Conservation (phyloP, 2,329 filamentous ascomycete species). For the Monilinia polystroma region DNA sequence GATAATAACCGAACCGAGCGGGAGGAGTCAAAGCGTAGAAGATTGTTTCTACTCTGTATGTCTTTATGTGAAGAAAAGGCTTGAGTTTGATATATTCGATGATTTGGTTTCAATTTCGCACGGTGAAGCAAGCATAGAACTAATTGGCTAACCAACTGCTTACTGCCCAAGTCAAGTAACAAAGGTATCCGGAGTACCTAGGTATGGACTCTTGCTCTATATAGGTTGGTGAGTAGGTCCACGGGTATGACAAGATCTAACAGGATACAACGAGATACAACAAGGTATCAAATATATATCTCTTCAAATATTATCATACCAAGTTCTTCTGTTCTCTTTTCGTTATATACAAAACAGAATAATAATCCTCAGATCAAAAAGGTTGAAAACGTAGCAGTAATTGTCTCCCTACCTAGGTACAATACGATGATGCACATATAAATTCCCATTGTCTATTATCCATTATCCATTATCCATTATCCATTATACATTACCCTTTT, state of each 20-base stretch:
- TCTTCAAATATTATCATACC: not conserved
- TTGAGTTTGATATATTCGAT: constrained; percentile 3
- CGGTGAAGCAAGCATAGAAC: not conserved
- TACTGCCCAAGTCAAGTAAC: too few species aligned
- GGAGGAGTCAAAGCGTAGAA: constrained; percentile 8
- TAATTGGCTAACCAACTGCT: too few species aligned
- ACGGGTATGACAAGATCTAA: too few species aligned
- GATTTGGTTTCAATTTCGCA: constrained; percentile 19
- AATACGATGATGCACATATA: too few species aligned
- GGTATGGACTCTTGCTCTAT: not conserved
- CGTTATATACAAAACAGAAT: not conserved
- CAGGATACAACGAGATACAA: too few species aligned
- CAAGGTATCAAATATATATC: too few species aligned
- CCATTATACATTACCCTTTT: too few species aligned
- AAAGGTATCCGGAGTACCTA: not conserved
- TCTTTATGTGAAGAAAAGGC: not conserved
- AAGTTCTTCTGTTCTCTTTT: too few species aligned
- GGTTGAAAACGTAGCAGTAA: not conserved
- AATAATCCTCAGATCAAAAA: not conserved
- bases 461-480: too few species aligned
- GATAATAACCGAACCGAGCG: not conserved
- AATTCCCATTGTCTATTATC: too few species aligned
- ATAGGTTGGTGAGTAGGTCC: not conserved
- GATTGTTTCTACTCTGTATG: too few species aligned
- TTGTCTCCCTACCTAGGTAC: not conserved